These are phyloP conservation scores for Annulohypoxylon maeteangense DNA, from an alignment of 495 filamentous ascomycete genomes.

Conservation along the genomic window DNA sequence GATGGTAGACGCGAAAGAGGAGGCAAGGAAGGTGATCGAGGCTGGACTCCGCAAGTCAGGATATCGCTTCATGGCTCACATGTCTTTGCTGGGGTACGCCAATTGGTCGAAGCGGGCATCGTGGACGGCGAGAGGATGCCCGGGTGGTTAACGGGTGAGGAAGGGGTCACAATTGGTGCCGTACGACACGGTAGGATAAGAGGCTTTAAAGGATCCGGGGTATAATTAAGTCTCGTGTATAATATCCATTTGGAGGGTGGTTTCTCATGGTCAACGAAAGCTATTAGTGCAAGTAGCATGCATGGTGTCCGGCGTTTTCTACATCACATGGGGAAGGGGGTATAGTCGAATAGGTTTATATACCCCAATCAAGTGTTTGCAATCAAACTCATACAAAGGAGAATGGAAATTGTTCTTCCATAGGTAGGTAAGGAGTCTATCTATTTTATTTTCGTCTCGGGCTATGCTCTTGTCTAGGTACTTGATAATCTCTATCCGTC, in stretches of 20 bases:
- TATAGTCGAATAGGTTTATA: conserved; percentile 22
- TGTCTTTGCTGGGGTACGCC: conserved; percentile 82
- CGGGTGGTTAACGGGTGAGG: conserved; percentile 92
- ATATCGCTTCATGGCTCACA: conserved; percentile 78
- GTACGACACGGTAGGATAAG: conserved; percentile 70
- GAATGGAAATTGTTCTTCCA: not conserved
- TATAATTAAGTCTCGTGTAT: conserved; percentile 47
- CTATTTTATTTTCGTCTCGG: not conserved
- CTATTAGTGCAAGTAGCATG: conserved; percentile 12
- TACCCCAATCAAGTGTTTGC: conserved; percentile 17
- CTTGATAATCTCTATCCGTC: conserved; percentile 54
- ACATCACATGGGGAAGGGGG: conserved; percentile 1
- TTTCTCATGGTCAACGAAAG: not conserved
- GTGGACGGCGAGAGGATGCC: conserved; percentile 82
- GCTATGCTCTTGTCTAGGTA: conserved; percentile 6
- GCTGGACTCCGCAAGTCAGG: conserved; percentile 68
- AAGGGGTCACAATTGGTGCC: conserved; percentile 76
- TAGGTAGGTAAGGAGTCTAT: not conserved
- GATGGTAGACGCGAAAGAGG: conserved; percentile 27
- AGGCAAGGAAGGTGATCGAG: conserved; percentile 41
- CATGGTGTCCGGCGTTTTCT: conserved; percentile 15
- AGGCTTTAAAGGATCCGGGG: conserved; percentile 59
- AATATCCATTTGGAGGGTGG: not conserved
- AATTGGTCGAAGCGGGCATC: conserved; percentile 77
- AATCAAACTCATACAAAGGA: not conserved